A percentile compares a stretch with the other conserved stretches of the same genome.
Conservation (phyloP, 2,329 filamentous ascomycete genomes). For the Fusarium piperis region DNA sequence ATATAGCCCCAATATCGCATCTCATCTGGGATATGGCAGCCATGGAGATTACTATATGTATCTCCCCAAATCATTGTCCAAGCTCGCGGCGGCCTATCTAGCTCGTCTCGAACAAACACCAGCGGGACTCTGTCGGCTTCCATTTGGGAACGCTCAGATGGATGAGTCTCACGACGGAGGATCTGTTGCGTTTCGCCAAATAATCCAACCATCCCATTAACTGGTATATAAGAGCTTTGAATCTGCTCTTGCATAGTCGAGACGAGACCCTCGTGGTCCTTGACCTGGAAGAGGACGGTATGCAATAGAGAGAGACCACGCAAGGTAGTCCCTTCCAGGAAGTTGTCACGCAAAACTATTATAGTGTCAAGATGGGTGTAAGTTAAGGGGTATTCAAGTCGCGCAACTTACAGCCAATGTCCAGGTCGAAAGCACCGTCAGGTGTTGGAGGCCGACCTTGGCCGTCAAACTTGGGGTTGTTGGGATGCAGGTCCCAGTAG, state of each 20-base stretch:
- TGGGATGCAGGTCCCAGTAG: background rate
- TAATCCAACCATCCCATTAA: background rate
- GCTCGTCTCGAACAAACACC: background rate
- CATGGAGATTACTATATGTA: background rate
- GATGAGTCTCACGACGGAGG: background rate
- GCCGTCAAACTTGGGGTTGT: background rate
- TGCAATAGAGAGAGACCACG: background rate
- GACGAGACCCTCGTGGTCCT: background rate
- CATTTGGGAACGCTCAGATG: constrained; percentile 1
- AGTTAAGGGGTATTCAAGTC: background rate
- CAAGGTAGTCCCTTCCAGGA: background rate
- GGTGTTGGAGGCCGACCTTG: background rate
- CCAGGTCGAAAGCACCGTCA: background rate
- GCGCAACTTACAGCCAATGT: background rate
- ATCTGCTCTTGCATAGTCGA: background rate
- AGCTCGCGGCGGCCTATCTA: background rate
- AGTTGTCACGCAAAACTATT: background rate
- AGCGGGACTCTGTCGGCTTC: background rate
- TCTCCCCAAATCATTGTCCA: background rate
- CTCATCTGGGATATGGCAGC: background rate
- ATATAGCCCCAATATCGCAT: background rate
- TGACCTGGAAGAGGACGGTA: background rate
- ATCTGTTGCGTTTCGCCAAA: background rate
- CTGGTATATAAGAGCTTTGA: background rate
- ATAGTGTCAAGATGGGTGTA: background rate